Evolutionary conservation across 139 green algal genomes (phyloP), one percentile per base, ranked within the genome.

Genomic region (Chlorella sp.): DNA sequence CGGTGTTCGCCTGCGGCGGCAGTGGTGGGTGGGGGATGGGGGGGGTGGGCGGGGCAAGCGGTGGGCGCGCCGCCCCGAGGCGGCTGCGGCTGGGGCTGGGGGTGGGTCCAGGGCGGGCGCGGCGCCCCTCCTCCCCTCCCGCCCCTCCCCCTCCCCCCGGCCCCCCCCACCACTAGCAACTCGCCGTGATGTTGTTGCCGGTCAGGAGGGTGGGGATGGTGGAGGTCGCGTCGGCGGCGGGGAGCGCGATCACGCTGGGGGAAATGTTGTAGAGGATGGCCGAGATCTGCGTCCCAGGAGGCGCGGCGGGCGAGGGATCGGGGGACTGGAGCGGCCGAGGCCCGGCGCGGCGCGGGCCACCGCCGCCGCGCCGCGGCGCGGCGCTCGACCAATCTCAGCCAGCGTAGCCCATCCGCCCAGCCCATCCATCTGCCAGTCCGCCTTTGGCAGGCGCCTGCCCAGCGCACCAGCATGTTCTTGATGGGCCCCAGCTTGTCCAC

Each of bases 261-360:
- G n/a, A 31, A 40, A 77, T 69, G 71, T 77, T 56, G 71, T 77
- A 77, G 19, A 77, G 42, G 35, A 77, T 25, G 40, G 58, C 71
- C 8, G 53, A 67, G 29, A 56, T 48, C 31, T 69, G 53, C 69
- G n/a, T n/a, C 66, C 53, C 69, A 6, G 53, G 14, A n/a, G 3
- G 31, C 14, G 31, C 8, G 53, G 53, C 53, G 19, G 53, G 15
- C 8, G 23, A 62, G 31, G 31, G 36, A 25, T 7, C 45, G 50
- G 0, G 50, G 50, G 19, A 41, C 29, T 64, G 58, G 27, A 8
- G 8, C 15, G 53, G 8, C 12, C 23, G 53, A 21, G 58, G 58
- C 29, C 11, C 58, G 7, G n/a, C 29, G 53, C 11, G 53, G n/a
- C 19, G 53, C 11, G 53, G 53, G 53, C 53, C 19, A 61, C 19